Base-by-base conservation (phyloP, 805 yeast species). In the Saccharomycopsis selenospora region DNA sequence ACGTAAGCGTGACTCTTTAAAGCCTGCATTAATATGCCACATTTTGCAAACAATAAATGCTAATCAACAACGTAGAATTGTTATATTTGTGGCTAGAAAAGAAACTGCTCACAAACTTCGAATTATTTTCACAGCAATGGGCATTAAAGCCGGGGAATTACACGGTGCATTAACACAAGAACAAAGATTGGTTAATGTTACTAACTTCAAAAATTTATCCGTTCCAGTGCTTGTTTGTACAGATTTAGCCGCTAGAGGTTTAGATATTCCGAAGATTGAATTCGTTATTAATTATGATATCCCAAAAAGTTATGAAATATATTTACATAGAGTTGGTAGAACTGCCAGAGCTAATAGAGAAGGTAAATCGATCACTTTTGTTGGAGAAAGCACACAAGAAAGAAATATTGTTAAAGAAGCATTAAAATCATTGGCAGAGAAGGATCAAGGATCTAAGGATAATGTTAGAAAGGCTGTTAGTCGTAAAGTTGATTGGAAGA, bases 261-360 rank as follows among this genome's bases (percentile, higher is more conserved):
- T 93, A 63, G 99, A 93, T 84, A 93, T 93, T 61, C 98, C 98
- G 53, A 91, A 91, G 67, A 90, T 93, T 63, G 98, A 90, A 64
- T 80, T 84, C 51, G 99, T 93, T 42, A 77, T 93, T 61, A 93
- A 93, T 67, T 93, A 75, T 65, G 99, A 93, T 62, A 87, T 93
- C 95, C 99, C 99, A 45, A 86, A 87, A 64, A 73, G 85, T 26
- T 82, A 85, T 60, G 99, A 93, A 56, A 77, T 91, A 33, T 93
- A 93, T 65, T 72, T 93, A 59, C 99, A 93, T 69, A 85, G 99
- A 73, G 96, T 93, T 52, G 99, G 99, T 68, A 86, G 99, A 76
- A 93, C 98, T 48, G 99, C 99, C 7, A 87, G 99, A 78, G 99
- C 97, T 45, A 98, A 98, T 18, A 79, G 98, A 67, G 87, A 85